phyloP scores from a whole-genome alignment of 1,139 yeast genomes.

The Entelexis paramagnoliae region DNA sequence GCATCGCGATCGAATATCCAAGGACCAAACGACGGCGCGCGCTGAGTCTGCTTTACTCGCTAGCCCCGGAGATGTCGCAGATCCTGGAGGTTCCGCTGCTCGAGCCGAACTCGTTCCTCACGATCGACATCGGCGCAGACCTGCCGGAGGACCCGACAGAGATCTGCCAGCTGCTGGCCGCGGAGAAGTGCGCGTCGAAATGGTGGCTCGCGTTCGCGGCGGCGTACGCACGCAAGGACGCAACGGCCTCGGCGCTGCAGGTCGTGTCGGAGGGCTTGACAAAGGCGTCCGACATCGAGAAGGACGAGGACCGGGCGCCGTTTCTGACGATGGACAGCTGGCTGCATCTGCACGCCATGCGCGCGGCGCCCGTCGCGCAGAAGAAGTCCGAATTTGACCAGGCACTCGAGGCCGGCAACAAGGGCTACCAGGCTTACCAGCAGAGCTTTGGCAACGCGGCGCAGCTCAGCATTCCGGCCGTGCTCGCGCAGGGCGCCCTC shows the following conservation, averaged over 20 bases:
- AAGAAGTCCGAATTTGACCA: conserved; percentile 27
- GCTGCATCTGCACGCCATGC: conserved; percentile 51
- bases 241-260: conserved; percentile 51
- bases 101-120: conserved; percentile 35
- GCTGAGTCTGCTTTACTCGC: not conserved
- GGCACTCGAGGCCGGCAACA: conserved; percentile 30
- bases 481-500: conserved; percentile 48
- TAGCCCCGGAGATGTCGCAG: conserved; percentile 20
- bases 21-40: not conserved
- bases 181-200: conserved; percentile 63
- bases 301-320: conserved; percentile 40
- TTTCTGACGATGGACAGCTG: conserved; percentile 62
- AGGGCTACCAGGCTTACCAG: conserved; percentile 34
- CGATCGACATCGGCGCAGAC: conserved; percentile 46
- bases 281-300: conserved; percentile 32
- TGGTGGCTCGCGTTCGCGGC: conserved; percentile 79
- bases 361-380: conserved; percentile 30
- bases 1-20: not conserved
- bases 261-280: conserved; percentile 53
- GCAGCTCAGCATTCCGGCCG: conserved; percentile 37
- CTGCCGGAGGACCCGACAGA: conserved; percentile 85
- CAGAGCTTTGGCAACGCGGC: conserved; percentile 33
- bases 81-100: conserved; percentile 36
- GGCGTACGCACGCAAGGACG: conserved; percentile 61
- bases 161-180: conserved; percentile 62